These are phyloP conservation scores for Cicer yamashitae DNA, from an alignment of 306 rosid genomes.

Conservation along the genomic window DNA sequence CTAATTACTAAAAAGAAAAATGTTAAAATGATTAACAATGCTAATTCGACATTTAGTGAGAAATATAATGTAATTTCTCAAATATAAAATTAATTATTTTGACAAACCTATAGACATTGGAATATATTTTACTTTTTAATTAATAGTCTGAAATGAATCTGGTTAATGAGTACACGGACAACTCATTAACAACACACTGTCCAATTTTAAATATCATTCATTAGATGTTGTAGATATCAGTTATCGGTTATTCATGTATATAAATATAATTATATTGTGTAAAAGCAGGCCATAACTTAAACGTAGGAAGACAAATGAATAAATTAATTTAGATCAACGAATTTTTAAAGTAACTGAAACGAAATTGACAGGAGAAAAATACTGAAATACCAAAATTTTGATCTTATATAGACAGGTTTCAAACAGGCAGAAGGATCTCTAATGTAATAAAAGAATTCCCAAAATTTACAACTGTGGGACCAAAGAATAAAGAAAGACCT, in stretches of 20 bases:
- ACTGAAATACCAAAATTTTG: slow-evolving; percentile 43
- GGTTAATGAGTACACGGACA: too few relatives aligned
- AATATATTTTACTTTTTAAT: neutral
- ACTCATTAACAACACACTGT: too few relatives aligned
- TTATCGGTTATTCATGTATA: too few relatives aligned
- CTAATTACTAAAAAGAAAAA: too few relatives aligned
- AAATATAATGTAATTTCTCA: too few relatives aligned
- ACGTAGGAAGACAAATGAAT: neutral
- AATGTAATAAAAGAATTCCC: slow-evolving; percentile 25
- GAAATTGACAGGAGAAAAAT: neutral
- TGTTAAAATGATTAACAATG: neutral
- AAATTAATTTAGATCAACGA: neutral
- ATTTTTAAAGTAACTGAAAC: neutral
- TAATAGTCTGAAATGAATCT: neutral
- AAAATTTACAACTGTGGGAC: slow-evolving; percentile 46
- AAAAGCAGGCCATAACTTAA: neutral
- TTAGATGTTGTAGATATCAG: too few relatives aligned
- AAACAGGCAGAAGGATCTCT: slow-evolving; percentile 34
- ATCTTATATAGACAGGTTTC: slow-evolving; percentile 43
- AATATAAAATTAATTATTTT: neutral
- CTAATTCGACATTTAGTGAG: too few relatives aligned
- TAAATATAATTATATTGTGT: neutral
- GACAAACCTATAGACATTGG: neutral
- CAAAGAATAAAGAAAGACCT: slow-evolving; percentile 41
- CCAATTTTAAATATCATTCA: too few relatives aligned